A percentile compares a stretch with the other conserved stretches of the same genome.
phyloP scores from a whole-genome alignment of 2,329 filamentous ascomycete species.

The Ceratocystis cacaofunesta region DNA sequence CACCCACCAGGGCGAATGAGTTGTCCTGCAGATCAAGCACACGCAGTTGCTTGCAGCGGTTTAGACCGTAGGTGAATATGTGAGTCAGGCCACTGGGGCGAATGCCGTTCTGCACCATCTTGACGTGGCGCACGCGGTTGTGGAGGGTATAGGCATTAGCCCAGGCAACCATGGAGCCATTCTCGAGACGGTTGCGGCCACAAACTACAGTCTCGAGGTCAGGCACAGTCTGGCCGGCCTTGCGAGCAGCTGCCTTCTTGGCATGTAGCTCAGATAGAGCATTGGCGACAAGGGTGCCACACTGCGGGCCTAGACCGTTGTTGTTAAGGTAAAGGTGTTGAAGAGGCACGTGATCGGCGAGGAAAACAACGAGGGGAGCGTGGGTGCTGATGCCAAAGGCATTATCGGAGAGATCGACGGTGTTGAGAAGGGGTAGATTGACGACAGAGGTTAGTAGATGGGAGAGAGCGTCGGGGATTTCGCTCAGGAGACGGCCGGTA shows the following conservation, averaged over 20 bases:
- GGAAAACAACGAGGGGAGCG: slow-evolving; percentile 81
- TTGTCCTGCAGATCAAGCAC: slow-evolving; percentile 92
- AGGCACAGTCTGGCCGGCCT: slow-evolving; percentile 56
- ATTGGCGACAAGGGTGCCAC: slow-evolving; percentile 77
- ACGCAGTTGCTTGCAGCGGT: slow-evolving; percentile 51
- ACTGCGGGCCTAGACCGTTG: slow-evolving; percentile 87
- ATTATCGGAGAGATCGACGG: slow-evolving; percentile 93
- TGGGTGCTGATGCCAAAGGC: slow-evolving; percentile 93
- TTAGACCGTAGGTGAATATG: slow-evolving; percentile 65
- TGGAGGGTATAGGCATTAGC: slow-evolving; percentile 75
- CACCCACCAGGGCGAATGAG: slow-evolving; percentile 75
- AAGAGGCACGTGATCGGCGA: slow-evolving; percentile 73
- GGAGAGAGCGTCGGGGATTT: slow-evolving; percentile 82
- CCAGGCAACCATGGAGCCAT: slow-evolving; percentile 93
- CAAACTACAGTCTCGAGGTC: slow-evolving; percentile 93
- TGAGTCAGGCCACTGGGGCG: slow-evolving; percentile 80
- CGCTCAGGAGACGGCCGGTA: slow-evolving; percentile 78
- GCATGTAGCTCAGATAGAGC: slow-evolving; percentile 68
- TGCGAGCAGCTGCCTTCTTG: slow-evolving; percentile 67
- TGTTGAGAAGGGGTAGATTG: slow-evolving; percentile 71
- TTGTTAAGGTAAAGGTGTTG: slow-evolving; percentile 96
- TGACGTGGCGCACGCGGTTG: slow-evolving; percentile 65
- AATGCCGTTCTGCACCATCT: slow-evolving; percentile 98
- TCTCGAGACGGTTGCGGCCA: slow-evolving; percentile 88
- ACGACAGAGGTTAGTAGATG: slow-evolving; percentile 75